phyloP scores from a whole-genome alignment of 345 rosid species.

The Carallia brachiata region DNA sequence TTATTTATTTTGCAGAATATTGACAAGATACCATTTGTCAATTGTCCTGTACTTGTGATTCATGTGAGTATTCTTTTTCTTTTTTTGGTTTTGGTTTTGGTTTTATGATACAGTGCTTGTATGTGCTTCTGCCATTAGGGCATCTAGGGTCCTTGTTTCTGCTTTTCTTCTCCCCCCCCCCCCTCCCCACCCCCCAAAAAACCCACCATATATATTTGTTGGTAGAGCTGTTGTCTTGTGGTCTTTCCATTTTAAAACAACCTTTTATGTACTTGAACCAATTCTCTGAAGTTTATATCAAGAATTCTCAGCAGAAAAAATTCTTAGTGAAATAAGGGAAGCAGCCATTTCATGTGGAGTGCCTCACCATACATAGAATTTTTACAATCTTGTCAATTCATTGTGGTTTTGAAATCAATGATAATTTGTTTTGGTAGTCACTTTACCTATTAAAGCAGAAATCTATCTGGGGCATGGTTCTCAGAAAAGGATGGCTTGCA shows the following conservation, averaged over 20 bases:
- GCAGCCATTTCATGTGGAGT: neutral
- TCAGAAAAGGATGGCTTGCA: no score
- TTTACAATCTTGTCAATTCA: no score
- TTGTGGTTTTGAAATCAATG: no score
- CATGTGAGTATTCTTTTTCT: conserved; percentile 49
- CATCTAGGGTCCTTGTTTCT: neutral
- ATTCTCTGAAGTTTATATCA: no score
- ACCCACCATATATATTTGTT: neutral
- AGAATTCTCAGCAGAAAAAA: neutral
- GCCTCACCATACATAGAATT: no score
- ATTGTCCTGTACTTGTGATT: conserved; percentile 75
- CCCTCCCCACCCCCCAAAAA: no score
- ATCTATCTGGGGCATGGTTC: no score
- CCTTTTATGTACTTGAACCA: no score
- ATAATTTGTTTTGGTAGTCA: no score
- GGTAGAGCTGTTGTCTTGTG: no score
- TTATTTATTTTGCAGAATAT: conserved; percentile 58
- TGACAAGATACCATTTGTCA: conserved; percentile 73
- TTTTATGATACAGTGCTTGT: neutral
- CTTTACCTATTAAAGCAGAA: no score
- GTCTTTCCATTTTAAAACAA: no score
- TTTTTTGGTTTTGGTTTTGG: neutral
- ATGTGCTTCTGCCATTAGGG: neutral
- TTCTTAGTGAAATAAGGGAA: neutral
- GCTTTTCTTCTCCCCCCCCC: neutral